Evolutionary conservation across 768 basidiomycete genomes (phyloP).

Genomic region (Kwoniella newhampshirensis): DNA sequence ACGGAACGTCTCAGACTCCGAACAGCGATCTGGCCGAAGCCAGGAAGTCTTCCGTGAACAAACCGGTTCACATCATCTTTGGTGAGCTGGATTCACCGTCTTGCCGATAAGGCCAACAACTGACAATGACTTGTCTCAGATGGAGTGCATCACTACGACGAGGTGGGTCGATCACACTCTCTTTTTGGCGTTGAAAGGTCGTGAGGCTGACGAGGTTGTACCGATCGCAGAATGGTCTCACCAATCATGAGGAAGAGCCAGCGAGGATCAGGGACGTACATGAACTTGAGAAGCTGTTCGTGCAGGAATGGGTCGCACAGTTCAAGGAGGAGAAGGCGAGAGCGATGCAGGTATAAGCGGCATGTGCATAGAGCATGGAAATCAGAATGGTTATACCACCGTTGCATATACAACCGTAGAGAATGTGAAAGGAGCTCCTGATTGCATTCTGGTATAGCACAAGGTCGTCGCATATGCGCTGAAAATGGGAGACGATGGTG

Average conservation of each 20-base stretch:
- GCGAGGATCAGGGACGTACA: slow-evolving; percentile 77
- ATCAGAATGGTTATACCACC: no score
- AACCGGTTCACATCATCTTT: slow-evolving; percentile 84
- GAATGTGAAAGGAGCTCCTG: no score
- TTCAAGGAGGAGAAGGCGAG: slow-evolving; percentile 49
- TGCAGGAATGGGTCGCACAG: slow-evolving; percentile 68
- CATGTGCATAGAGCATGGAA: no score
- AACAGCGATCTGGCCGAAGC: slow-evolving; percentile 58
- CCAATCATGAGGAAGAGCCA: slow-evolving; percentile 66
- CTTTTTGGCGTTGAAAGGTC: not conserved
- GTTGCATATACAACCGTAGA: no score
- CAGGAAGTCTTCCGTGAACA: slow-evolving; percentile 67
- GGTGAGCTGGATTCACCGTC: slow-evolving; percentile 16
- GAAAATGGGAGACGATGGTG: no score
- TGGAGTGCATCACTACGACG: slow-evolving; percentile 53
- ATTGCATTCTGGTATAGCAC: no score
- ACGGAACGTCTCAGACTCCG: slow-evolving; percentile 47
- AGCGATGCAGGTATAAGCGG: not conserved
- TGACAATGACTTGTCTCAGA: slow-evolving; percentile 27
- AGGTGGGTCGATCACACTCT: slow-evolving; percentile 19
- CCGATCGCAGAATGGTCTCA: slow-evolving; percentile 64
- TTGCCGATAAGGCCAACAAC: not conserved
- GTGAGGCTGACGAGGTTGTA: slow-evolving; percentile 9
- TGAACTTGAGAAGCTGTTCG: slow-evolving; percentile 73
- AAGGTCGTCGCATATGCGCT: no score